phyloP scores from a whole-genome alignment of 2,329 filamentous ascomycete species.

The Mycosphaerella sp. region DNA sequence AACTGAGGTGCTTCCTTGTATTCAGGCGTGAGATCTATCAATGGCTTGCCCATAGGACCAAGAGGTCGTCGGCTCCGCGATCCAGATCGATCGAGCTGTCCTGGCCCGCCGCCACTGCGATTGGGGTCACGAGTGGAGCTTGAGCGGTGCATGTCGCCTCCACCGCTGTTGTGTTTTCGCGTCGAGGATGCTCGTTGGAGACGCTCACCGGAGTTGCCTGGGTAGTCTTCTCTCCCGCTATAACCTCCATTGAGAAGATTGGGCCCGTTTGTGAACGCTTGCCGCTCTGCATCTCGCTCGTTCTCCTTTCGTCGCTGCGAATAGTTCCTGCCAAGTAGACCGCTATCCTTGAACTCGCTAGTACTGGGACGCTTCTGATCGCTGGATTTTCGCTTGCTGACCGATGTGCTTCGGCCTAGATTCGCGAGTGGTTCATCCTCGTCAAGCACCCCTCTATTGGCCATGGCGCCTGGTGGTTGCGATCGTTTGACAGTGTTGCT shows the following conservation, averaged over 20 bases:
- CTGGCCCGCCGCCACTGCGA: conserved; percentile 24
- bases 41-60: conserved; percentile 43
- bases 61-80: conserved; percentile 39
- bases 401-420: conserved; percentile 17
- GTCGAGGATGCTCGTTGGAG: conserved; percentile 13
- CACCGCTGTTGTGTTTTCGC: conserved; percentile 14
- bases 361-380: conserved; percentile 27
- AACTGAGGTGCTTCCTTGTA: conserved; percentile 60
- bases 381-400: conserved; percentile 19
- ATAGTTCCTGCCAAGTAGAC: conserved; percentile 48
- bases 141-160: conserved; percentile 19
- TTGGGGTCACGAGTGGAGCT: conserved; percentile 16
- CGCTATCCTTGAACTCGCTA: conserved; percentile 41
- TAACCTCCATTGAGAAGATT: conserved; percentile 48
- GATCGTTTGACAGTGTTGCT: conserved; percentile 26
- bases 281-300: conserved; percentile 33
- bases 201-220: conserved; percentile 8
- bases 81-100: conserved; percentile 42
- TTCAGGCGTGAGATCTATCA: conserved; percentile 61
- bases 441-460: conserved; percentile 25
- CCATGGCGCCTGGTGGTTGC: conserved; percentile 31
- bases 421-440: conserved; percentile 36
- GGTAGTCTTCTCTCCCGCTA: conserved; percentile 17
- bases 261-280: conserved; percentile 52
- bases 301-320: conserved; percentile 41